phyloP scores from a whole-genome alignment of 257 asterid species.

The Hygrophila difformis region DNA sequence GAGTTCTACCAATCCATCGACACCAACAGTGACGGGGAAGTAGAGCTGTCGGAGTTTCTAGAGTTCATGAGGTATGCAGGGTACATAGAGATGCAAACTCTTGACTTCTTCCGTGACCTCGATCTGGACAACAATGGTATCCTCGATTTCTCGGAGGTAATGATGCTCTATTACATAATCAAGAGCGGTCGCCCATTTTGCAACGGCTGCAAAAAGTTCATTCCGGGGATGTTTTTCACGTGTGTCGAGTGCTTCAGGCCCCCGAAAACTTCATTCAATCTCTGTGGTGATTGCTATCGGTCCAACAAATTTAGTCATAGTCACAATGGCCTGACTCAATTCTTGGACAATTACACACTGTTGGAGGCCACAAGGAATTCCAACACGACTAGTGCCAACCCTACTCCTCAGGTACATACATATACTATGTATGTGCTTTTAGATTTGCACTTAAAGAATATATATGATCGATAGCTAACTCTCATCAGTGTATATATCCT shows the following conservation, averaged over 20 bases:
- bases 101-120: background rate
- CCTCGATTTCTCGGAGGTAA: background rate
- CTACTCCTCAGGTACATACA: too few species aligned
- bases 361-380: background rate
- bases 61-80: background rate
- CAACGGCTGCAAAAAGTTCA: background rate
- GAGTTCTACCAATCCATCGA: conserved; percentile 9
- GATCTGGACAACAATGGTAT: background rate
- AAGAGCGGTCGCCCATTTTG: conserved; percentile 17
- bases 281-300: background rate
- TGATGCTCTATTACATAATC: conserved; percentile 1
- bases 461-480: too few species aligned
- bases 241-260: background rate
- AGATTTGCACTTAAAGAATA: too few species aligned
- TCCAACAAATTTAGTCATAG: background rate
- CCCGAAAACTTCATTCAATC: background rate
- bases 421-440: too few species aligned
- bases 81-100: background rate
- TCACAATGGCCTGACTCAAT: background rate
- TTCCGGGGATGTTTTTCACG: conserved; percentile 2
- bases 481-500: too few species aligned
- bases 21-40: background rate
- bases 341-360: background rate
- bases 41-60: background rate
- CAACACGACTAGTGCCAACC: background rate